Evolutionary conservation across 2,329 filamentous ascomycete genomes (phyloP), one percentile per base, ranked within the genome.

Genomic region (Sarocladium strictum): DNA sequence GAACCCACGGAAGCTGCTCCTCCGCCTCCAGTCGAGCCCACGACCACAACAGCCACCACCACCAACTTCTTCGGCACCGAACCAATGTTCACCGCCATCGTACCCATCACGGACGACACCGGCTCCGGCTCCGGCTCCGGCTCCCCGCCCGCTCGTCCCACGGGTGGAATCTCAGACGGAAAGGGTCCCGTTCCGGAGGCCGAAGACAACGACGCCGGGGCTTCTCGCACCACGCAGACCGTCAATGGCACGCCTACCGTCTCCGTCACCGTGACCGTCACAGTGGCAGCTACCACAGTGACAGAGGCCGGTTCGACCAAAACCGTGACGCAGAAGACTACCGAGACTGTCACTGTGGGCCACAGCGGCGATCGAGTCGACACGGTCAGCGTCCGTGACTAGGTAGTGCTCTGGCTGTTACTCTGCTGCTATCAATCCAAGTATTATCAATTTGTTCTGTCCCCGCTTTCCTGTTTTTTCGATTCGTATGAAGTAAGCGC

Each of bases 211-310:
- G 24, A 4, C 14, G 35, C 15, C 35, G 19, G 26, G 11, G 57
- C 58, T 61, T 60, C 26, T 61, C 62, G 24, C 3, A 63, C 65
- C 5, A 62, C 65, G 1, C 53, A 55, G 5, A 41, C 58, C 15
- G 62, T 66, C 19, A 60, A 64, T 29, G 67, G 68, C 3, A 64
- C 63, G n/a, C 64, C 66, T 2, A 70, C 69, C 10, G 66, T 71
- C 32, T 70, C 68, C 1, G 59, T 71, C 11, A 68, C 62, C 56
- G 61, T 70, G 26, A 72, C 71, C 3, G 66, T 72, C 2, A 73
- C 71, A 3, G 63, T 67, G 24, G 50, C 50, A 7, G 11, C 50
- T n/a, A 21, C 21, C 32, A 53, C 50, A 9, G 50, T 53, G 10
- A 53, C 50, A 19, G 65, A 62, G 52, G 62, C 63, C 37, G 62